Evolutionary conservation across 1,284 basidiomycete species (phyloP).

Genomic region (Blastosporella zonata): DNA sequence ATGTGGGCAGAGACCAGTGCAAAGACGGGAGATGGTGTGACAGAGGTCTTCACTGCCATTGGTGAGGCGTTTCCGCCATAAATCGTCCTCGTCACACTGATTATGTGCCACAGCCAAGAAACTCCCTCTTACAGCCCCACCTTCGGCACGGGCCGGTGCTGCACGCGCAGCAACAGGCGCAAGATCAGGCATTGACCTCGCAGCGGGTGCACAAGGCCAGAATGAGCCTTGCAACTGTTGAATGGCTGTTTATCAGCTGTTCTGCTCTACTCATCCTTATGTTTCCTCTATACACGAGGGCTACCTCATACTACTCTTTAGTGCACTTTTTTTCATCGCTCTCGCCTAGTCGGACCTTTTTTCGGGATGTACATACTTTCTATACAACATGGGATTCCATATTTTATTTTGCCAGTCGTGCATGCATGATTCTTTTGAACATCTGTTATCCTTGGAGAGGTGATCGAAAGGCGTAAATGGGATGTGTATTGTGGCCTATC

Average conservation of each 20-base stretch:
- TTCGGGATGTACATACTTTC: constrained; percentile 28
- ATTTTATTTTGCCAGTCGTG: constrained; percentile 3
- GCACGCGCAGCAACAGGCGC: constrained; percentile 46
- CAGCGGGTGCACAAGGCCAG: constrained; percentile 43
- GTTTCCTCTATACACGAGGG: constrained; percentile 10
- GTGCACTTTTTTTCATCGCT: constrained; percentile 14
- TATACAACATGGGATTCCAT: constrained; percentile 15
- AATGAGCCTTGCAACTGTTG: constrained; percentile 76
- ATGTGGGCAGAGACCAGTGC: constrained; percentile 97
- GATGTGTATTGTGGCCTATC: neutral
- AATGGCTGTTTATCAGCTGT: constrained; percentile 23
- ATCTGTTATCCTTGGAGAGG: neutral
- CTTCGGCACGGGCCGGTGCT: constrained; percentile 51
- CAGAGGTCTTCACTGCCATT: constrained; percentile 86
- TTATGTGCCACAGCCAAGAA: constrained; percentile 63
- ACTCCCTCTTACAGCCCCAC: constrained; percentile 70
- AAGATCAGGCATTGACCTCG: constrained; percentile 66
- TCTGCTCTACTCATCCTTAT: constrained; percentile 17
- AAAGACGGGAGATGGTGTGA: constrained; percentile 89
- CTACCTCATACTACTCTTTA: constrained; percentile 18
- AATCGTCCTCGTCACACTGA: constrained; percentile 8
- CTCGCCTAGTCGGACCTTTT: constrained; percentile 24
- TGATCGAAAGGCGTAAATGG: neutral
- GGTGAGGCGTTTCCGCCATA: constrained; percentile 44
- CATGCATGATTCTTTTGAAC: neutral